Base-by-base conservation (phyloP, 2,329 filamentous ascomycete genomes). In the Plectosphaerella plurivora region DNA sequence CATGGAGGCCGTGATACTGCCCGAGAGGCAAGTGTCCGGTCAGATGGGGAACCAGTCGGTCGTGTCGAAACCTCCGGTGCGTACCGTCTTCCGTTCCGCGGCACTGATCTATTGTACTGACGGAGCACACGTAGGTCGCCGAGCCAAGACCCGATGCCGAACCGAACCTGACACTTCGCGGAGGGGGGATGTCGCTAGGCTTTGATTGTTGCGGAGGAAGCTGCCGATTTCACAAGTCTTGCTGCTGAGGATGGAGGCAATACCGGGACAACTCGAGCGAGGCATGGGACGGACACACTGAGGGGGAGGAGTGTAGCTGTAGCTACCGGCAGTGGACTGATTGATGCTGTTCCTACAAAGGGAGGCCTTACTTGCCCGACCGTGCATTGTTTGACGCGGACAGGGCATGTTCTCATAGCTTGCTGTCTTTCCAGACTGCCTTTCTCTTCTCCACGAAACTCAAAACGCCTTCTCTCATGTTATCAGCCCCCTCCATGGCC, bases 391-490 rank as follows among this genome's bases (percentile, higher is more conserved):
- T 5, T 5, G 22, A 33, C 28, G 28, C 8, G 28, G 28, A 9
- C 4, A 33, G 4, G 11, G 28, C 28, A 33, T 33, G 2, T 24
- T 50, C 28, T 46, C 12, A 50, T 39, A 86, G 60, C 65, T 84
- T 85, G 63, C 81, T 84, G 53, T 82, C 73, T 61, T 74, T 79
- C 87, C 88, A 92, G 37, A 73, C 73, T 2, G 88, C 82, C 69
- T 81, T 78, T 63, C 87, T 76, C 76, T 85, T 90, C 76, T 91
- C 87, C 16, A 88, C 84, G 73, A 93, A 93, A 55, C 87, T 88
- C 68, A 66, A 73, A 18, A 92, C 74, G 0, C 89, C 89, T 69
- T 92, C 88, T 51, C 78, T 80, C 69, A 90, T 84, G 67, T 93
- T 93, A 59, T 88, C 84, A 0, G 83, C 87, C 2, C 73, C 77